Percentiles rank a stretch among this genome's conserved stretches.
phyloP scores from a whole-genome alignment of 306 rosid species.

The Gleditsia sinensis region DNA sequence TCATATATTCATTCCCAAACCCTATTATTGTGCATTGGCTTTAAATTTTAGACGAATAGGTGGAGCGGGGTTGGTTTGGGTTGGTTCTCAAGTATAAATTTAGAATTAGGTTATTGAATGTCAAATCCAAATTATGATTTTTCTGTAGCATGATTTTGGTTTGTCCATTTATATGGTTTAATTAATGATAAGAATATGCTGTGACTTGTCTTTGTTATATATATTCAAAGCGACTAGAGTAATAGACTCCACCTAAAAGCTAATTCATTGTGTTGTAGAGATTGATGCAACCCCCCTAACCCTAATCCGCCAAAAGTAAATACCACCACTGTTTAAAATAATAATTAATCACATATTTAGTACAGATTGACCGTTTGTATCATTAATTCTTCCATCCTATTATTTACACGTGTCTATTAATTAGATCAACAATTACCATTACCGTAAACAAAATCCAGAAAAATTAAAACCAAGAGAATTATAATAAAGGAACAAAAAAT shows the following conservation, averaged over 20 bases:
- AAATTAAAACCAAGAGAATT: not conserved
- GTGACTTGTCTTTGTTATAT: constrained; percentile 3
- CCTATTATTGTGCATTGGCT: not conserved
- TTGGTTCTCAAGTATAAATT: not conserved
- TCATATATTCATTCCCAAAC: constrained; percentile 8
- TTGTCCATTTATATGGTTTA: constrained; percentile 11
- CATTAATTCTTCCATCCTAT: too few species aligned
- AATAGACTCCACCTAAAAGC: constrained; percentile 36
- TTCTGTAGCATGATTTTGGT: constrained; percentile 19
- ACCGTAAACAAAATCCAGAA: too few species aligned
- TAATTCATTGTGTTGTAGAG: not conserved
- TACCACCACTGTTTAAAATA: too few species aligned
- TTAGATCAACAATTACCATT: not conserved
- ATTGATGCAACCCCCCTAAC: not conserved
- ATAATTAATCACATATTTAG: not conserved
- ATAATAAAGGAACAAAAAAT: not conserved
- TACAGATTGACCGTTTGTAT: too few species aligned
- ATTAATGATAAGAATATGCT: constrained; percentile 1
- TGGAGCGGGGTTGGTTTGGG: not conserved
- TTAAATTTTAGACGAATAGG: constrained; percentile 34
- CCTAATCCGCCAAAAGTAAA: too few species aligned
- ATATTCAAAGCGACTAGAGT: constrained; percentile 35
- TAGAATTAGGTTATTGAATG: constrained; percentile 13
- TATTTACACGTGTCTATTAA: too few species aligned
- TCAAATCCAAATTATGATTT: constrained; percentile 35